A percentile compares a stretch with the other conserved stretches of the same genome.
phyloP scores from a whole-genome alignment of 352 stramenopile species.

The Pythium sp. region DNA sequence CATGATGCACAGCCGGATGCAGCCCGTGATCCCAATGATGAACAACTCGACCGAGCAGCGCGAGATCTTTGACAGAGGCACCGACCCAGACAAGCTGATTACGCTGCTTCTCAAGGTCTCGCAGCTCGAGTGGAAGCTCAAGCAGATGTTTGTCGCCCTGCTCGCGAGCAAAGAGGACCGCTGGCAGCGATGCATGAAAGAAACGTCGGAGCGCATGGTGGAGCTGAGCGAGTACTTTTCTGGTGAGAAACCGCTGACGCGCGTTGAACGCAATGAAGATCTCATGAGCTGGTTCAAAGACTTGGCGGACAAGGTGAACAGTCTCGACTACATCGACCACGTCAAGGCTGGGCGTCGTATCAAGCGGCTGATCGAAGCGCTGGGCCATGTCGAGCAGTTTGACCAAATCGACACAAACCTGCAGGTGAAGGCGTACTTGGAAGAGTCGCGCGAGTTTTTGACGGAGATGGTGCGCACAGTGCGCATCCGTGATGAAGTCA shows the following conservation, averaged over 20 bases:
- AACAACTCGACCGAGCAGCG: slow-evolving; percentile 78
- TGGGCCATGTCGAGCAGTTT: slow-evolving; percentile 95
- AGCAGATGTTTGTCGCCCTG: slow-evolving; percentile 90
- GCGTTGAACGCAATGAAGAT: slow-evolving; percentile 92
- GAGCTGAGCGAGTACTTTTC: slow-evolving; percentile 94
- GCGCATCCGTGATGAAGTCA: slow-evolving; percentile 90
- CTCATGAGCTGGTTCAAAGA: slow-evolving; percentile 93
- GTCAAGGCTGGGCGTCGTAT: slow-evolving; percentile 93
- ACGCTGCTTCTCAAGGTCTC: slow-evolving; percentile 92
- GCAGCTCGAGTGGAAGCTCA: slow-evolving; percentile 94
- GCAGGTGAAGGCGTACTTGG: slow-evolving; percentile 94
- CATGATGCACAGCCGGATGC: slow-evolving; percentile 92
- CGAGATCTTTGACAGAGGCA: slow-evolving; percentile 80
- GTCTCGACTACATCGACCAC: slow-evolving; percentile 89
- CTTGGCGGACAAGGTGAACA: slow-evolving; percentile 88
- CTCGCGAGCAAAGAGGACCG: slow-evolving; percentile 89
- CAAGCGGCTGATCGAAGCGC: slow-evolving; percentile 91
- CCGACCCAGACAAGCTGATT: slow-evolving; percentile 84
- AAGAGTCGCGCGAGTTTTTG: slow-evolving; percentile 90
- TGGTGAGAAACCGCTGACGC: slow-evolving; percentile 90
- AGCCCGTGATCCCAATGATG: slow-evolving; percentile 86
- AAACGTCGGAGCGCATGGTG: slow-evolving; percentile 89
- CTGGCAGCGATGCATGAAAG: slow-evolving; percentile 89
- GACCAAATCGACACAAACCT: slow-evolving; percentile 95
- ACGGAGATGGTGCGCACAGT: slow-evolving; percentile 95